These are phyloP conservation scores for Aspergillus conjunctus DNA, from an alignment of 495 filamentous ascomycete genomes.

Conservation along the genomic window DNA sequence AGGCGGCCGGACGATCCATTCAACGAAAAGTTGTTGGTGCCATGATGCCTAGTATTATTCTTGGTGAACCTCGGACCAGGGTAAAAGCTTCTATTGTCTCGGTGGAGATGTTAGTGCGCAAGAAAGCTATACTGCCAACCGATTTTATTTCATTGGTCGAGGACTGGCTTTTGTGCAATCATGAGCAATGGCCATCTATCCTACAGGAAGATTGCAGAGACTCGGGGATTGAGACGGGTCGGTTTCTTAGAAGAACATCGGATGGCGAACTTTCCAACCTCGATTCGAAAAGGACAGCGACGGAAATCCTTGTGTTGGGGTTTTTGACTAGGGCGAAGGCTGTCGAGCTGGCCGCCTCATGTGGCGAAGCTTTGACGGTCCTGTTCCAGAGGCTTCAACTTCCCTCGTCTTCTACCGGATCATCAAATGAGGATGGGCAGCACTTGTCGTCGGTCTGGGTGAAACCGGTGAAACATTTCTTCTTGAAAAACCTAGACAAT, in stretches of 20 bases:
- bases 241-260: constrained; percentile 18
- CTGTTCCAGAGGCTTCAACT: constrained; percentile 53
- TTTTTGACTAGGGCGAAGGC: constrained; percentile 41
- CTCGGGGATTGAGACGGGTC: constrained; percentile 28
- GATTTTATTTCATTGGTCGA: constrained; percentile 36
- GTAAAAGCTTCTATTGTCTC: constrained; percentile 45
- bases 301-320: constrained; percentile 40
- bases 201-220: constrained; percentile 37
- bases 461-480: constrained; percentile 37
- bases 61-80: constrained; percentile 44
- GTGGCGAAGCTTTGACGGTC: constrained; percentile 64
- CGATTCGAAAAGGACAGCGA: constrained; percentile 23
- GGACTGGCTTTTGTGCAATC: constrained; percentile 38
- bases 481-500: constrained; percentile 51
- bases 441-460: constrained; percentile 39
- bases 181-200: constrained; percentile 32
- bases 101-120: constrained; percentile 46
- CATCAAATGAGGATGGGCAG: constrained; percentile 16
- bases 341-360: constrained; percentile 62
- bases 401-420: constrained; percentile 26
- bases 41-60: constrained; percentile 40
- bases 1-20: constrained; percentile 26
- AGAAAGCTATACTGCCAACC: constrained; percentile 33
- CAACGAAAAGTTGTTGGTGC: constrained; percentile 28
- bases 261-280: constrained; percentile 14